Evolutionary conservation across 1,284 basidiomycete genomes (phyloP), one percentile per base, ranked within the genome.

Genomic region (Melampsora americana): DNA sequence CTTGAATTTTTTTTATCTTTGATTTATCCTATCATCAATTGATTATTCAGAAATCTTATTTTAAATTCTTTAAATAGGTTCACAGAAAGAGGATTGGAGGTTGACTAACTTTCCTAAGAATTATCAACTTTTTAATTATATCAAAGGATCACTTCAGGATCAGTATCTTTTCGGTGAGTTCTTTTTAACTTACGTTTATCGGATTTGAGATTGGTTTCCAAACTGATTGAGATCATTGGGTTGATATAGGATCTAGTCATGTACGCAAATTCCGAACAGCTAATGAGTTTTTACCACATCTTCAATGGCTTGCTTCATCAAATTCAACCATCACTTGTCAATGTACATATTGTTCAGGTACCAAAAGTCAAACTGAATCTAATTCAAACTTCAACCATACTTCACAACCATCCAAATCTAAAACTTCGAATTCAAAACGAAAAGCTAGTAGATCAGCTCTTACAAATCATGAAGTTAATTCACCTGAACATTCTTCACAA

Each of bases 331-430:
- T 81, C 0, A 86, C 86, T 46, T 93, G 91, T 80, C 82, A 84
- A 30, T 93, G 91, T 85, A 92, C 91, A 82, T 92, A 92, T 81
- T 92, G 91, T 81, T 84, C 86, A 53, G 88, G 88, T 79, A 77
- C 72, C 20, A 86, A 86, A 78, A 84, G 87, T 0, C 91, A 93
- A 81, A 85, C 85, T 53, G 87, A 88, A 78, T 88, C 92, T 73
- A 89, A 89, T 5, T 84, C 86, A 6, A 84, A 84, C 16, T 85
- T 90, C 83, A 86, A 87, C n/a, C 82, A 86, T 23, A 7, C 6
- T n/a, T 28, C 35, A 28, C 26, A 64, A n/a, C 61, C n/a, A 30
- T 16, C 11, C 20, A 14, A 20, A 53, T 61, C 23, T 48, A 39
- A 46, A 48, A 4, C 60, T 50, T 12, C 39, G 42, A 20, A 35